These are phyloP conservation scores for Osmanthus fragrans DNA, from an alignment of 257 asterid species.

Conservation along the genomic window DNA sequence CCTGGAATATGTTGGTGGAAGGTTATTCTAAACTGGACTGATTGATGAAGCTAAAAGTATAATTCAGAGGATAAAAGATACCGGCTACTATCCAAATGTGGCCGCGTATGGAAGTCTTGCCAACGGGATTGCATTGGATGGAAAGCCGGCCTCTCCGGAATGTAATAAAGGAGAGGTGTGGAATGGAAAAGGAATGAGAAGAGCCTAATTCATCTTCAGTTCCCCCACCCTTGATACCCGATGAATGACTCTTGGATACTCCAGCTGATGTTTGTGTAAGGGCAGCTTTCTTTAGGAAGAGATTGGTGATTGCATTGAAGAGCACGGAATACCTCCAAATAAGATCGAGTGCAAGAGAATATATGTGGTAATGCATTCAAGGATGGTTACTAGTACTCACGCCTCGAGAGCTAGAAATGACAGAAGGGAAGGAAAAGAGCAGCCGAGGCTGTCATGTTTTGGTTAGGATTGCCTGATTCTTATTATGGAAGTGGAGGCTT, in stretches of 20 bases:
- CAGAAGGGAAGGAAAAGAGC: conserved; percentile 80
- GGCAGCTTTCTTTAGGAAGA: conserved; percentile 92
- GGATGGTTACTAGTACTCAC: conserved; percentile 96
- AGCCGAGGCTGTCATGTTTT: conserved; percentile 95
- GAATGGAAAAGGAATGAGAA: conserved; percentile 33
- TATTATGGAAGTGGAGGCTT: conserved; percentile 83
- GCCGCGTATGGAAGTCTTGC: conserved; percentile 90
- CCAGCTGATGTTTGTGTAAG: conserved; percentile 89
- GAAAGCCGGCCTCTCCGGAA: conserved; percentile 82
- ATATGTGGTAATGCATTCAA: conserved; percentile 94
- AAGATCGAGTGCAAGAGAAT: conserved; percentile 86
- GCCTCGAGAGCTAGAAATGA: conserved; percentile 91
- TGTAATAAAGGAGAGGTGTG: conserved; percentile 80
- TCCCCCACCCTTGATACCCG: conserved; percentile 61
- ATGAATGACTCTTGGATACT: conserved; percentile 82
- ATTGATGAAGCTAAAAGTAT: conserved; percentile 67
- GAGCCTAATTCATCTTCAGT: conserved; percentile 30
- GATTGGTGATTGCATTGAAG: conserved; percentile 91
- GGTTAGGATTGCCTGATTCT: conserved; percentile 94
- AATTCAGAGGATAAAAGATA: conserved; percentile 72
- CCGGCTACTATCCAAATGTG: conserved; percentile 61
- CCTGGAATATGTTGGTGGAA: conserved; percentile 93
- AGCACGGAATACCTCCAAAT: conserved; percentile 77
- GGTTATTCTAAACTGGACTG: conserved; percentile 74
- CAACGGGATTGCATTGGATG: conserved; percentile 73